Conservation (phyloP, 305 asterid species). For the Fraxinus velutina region DNA sequence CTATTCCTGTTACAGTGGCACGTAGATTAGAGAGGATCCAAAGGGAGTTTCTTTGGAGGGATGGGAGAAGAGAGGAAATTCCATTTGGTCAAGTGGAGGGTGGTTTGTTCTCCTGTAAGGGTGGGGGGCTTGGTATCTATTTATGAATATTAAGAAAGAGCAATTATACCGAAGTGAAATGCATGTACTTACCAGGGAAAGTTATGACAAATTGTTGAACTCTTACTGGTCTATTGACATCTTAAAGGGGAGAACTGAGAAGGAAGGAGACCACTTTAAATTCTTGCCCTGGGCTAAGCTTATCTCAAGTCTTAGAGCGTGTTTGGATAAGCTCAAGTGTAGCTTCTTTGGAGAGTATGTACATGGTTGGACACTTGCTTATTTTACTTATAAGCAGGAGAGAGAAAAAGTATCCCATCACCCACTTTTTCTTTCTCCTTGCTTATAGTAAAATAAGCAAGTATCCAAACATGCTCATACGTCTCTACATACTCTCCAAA, state of each 20-base stretch:
- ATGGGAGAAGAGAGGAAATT: too few relatives aligned
- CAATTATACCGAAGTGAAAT: not conserved
- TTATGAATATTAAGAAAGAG: not conserved
- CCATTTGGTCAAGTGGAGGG: too few relatives aligned
- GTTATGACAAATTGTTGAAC: not conserved
- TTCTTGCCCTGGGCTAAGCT: not conserved
- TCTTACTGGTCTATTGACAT: not conserved
- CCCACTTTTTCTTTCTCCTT: not conserved
- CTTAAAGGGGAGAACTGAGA: not conserved
- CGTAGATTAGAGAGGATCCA: too few relatives aligned
- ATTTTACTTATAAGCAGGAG: not conserved
- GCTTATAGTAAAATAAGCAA: not conserved
- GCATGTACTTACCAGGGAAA: not conserved
- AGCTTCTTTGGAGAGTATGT: not conserved
- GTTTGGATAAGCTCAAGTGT: not conserved
- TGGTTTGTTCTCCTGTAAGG: too few relatives aligned
- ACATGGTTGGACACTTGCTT: not conserved
- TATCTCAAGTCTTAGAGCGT: not conserved
- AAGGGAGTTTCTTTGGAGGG: too few relatives aligned
- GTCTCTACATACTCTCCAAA: not conserved
- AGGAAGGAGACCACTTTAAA: not conserved
- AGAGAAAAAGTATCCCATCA: not conserved
- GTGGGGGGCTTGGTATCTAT: not conserved
- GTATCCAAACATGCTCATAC: not conserved
- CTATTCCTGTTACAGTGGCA: too few relatives aligned